Evolutionary conservation across 2,329 filamentous ascomycete species (phyloP).

Genomic region (Alternaria solani): DNA sequence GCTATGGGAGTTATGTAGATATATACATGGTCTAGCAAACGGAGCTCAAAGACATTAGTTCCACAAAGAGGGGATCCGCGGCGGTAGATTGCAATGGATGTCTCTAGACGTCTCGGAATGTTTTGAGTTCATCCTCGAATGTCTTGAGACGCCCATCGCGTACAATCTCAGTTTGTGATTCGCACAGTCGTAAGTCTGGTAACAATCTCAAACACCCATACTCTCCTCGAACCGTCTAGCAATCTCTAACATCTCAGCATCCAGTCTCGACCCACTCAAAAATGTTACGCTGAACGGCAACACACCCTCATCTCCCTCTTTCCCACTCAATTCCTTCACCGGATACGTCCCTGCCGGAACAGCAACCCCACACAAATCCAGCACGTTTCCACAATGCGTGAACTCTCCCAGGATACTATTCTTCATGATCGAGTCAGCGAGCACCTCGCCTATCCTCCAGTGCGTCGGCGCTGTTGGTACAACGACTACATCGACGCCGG

Average conservation of each 20-base stretch:
- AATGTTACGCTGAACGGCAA: constrained; percentile 55
- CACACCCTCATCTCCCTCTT: constrained; percentile 31
- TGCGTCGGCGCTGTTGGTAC: constrained; percentile 62
- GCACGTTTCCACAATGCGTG: constrained; percentile 68
- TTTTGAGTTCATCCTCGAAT: not conserved
- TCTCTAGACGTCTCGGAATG: not conserved
- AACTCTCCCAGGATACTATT: constrained; percentile 61
- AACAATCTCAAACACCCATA: not conserved
- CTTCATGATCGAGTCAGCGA: constrained; percentile 60
- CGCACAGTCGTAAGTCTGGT: not conserved
- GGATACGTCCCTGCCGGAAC: constrained; percentile 60
- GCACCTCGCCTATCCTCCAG: constrained; percentile 63
- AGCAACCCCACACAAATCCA: constrained; percentile 58
- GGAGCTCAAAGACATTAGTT: not conserved
- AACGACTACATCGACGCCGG: constrained; percentile 49
- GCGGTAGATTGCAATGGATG: not conserved
- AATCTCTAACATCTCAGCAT: constrained; percentile 53
- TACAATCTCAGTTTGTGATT: not conserved
- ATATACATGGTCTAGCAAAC: not conserved
- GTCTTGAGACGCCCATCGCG: not conserved
- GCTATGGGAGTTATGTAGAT: too few species aligned
- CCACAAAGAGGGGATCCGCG: not conserved
- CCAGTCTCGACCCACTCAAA: constrained; percentile 49
- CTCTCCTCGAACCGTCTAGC: constrained; percentile 41
- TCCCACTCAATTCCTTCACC: constrained; percentile 36